Conservation (phyloP, 129 eudicot genomes). For the Lactuca sativa region DNA sequence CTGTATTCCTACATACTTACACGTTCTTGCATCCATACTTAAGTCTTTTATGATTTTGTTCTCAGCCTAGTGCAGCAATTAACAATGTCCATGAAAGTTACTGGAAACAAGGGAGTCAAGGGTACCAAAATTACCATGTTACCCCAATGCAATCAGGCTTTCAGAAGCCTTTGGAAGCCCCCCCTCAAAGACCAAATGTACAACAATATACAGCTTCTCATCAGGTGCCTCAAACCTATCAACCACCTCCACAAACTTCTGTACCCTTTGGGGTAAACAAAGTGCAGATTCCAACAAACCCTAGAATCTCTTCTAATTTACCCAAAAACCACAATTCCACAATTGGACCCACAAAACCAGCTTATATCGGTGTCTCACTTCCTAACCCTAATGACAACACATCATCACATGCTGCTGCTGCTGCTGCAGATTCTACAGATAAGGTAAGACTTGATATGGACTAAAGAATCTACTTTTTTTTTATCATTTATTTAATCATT, state of each 20-base stretch:
- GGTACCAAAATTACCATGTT: slow-evolving; percentile 50
- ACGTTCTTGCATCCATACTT: slow-evolving; percentile 10
- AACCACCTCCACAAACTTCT: slow-evolving; percentile 52
- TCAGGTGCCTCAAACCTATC: slow-evolving; percentile 57
- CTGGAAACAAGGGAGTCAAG: slow-evolving; percentile 74
- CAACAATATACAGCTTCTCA: slow-evolving; percentile 48
- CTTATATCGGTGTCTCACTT: slow-evolving; percentile 71
- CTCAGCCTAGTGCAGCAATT: slow-evolving; percentile 63
- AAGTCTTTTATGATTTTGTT: slow-evolving; percentile 26
- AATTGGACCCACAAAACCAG: slow-evolving; percentile 56
- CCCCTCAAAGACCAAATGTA: slow-evolving; percentile 44
- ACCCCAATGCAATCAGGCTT: slow-evolving; percentile 37
- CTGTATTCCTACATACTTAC: neutral
- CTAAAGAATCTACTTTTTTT: slow-evolving; percentile 6
- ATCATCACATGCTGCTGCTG: slow-evolving; percentile 46
- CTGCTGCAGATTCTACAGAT: slow-evolving; percentile 54
- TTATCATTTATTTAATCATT: slow-evolving; percentile 11
- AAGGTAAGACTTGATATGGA: slow-evolving; percentile 53
- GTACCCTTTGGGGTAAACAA: slow-evolving; percentile 54
- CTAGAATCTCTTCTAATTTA: slow-evolving; percentile 80
- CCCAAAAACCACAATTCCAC: slow-evolving; percentile 49
- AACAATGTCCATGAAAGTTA: slow-evolving; percentile 64
- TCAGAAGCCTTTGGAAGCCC: slow-evolving; percentile 46
- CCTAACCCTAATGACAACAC: slow-evolving; percentile 49
- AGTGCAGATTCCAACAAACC: slow-evolving; percentile 90